Evolutionary conservation across 1,139 yeast species (phyloP), one percentile per base, ranked within the genome.

Genomic region (Geotrichum klebahnii): DNA sequence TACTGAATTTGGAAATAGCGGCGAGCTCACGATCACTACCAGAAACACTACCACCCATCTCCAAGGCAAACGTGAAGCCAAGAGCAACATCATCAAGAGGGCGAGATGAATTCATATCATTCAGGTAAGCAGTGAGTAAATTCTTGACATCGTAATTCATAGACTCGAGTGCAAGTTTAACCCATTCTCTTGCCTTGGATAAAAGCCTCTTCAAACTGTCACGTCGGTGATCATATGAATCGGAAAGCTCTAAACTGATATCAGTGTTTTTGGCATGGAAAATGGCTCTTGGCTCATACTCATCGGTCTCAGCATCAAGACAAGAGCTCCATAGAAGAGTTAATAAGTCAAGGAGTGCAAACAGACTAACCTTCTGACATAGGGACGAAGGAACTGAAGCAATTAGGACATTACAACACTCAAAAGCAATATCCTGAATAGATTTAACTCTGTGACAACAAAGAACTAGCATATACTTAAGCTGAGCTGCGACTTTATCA

Each of bases 31-130:
- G 74, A 59, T 88, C 95, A 40, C 75, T 75, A 22, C 82, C 74
- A 16, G 82, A 70, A 20, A 87, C 78, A 5, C 78, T 67, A 1
- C 95, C 92, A 1, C 96, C 94, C 81, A 88, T 78, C 59, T 87
- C 94, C 55, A 89, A 71, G 0, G 97, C 97, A 73, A 92, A 87
- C 0, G 95, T 82, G 50, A 86, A 83, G 39, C 96, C 97, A 63
- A 78, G 81, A 52, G 85, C 83, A 38, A 86, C 76, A 50, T 65
- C 66, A 20, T 63, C 61, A 34, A 63, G 57, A 17, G 66, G 60
- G 16, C 65, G 52, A 52, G 62, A 58, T 47, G 68, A 69, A 33
- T 63, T 64, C 55, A 61, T 59, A 14, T 61, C 75, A 2, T 89
- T 75, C 10, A 89, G 78, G 62, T 92, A 92, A 0, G 84, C 75